Conservation (phyloP, 192 early-diverging fungal species). For the Coemansia sp. region DNA sequence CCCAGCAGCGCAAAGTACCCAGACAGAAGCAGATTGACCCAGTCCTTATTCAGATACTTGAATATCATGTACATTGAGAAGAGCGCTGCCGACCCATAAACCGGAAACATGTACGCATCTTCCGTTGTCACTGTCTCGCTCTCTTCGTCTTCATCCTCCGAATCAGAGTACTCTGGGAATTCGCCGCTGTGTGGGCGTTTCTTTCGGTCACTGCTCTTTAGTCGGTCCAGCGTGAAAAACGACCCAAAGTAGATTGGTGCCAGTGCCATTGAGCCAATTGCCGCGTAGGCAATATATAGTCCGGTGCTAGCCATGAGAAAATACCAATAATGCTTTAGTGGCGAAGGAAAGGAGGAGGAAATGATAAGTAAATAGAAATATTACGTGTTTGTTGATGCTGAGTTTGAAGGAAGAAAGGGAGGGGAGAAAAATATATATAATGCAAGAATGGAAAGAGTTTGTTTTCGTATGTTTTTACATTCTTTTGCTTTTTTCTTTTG, state of each 20-base stretch:
- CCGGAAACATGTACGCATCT: constrained; percentile 92
- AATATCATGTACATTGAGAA: constrained; percentile 86
- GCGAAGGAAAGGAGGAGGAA: too few relatives aligned
- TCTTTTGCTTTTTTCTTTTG: too few relatives aligned
- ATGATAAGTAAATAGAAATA: too few relatives aligned
- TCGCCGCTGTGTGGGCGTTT: constrained; percentile 33
- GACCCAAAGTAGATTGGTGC: constrained; percentile 88
- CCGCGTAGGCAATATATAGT: constrained; percentile 75
- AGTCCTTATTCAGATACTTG: constrained; percentile 81
- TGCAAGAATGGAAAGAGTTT: too few relatives aligned
- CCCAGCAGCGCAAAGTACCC: constrained; percentile 85
- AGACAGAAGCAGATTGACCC: constrained; percentile 79
- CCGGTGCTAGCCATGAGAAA: constrained; percentile 1
- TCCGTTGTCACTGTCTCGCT: constrained; percentile 80
- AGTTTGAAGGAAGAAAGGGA: too few relatives aligned
- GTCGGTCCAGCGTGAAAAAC: constrained; percentile 65
- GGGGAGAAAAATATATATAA: too few relatives aligned
- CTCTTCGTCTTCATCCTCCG: constrained; percentile 66
- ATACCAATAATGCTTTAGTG: too few relatives aligned
- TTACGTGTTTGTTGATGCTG: too few relatives aligned
- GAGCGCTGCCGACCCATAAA: constrained; percentile 82
- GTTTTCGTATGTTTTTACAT: too few relatives aligned
- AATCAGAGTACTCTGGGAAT: constrained; percentile 58
- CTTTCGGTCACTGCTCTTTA: constrained; percentile 54
- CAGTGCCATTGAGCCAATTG: constrained; percentile 82